Evolutionary conservation across 2,329 filamentous ascomycete genomes (phyloP).

Genomic region (Zalaria obscura): DNA sequence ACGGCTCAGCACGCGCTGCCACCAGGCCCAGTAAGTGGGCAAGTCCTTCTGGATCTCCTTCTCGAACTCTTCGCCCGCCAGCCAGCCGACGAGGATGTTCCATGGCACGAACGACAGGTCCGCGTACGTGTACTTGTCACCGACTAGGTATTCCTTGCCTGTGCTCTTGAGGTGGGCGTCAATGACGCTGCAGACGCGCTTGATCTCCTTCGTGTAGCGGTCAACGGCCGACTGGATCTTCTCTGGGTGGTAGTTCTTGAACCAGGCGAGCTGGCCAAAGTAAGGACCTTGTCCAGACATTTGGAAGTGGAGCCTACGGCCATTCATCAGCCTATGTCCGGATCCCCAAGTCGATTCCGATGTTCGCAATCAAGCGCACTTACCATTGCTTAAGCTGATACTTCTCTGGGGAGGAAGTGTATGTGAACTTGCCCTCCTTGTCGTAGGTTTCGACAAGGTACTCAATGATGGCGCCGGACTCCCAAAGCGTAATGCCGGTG

Average conservation of each 20-base stretch:
- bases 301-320: conserved; percentile 21
- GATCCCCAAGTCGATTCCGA: conserved; percentile 10
- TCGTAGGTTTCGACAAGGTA: conserved; percentile 29
- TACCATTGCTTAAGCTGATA: conserved; percentile 25
- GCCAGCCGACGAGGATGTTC: conserved; percentile 10
- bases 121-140: conserved; percentile 27
- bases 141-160: conserved; percentile 24
- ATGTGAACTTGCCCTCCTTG: conserved; percentile 26
- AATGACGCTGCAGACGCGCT: conserved; percentile 31
- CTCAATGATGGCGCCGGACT: conserved; percentile 16
- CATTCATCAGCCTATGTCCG: background rate
- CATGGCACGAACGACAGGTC: conserved; percentile 25
- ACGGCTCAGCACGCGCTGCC: conserved; percentile 4
- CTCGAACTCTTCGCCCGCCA: conserved; percentile 5
- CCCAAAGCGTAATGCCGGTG: conserved; percentile 26
- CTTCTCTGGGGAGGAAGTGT: conserved; percentile 20
- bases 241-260: conserved; percentile 23
- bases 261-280: conserved; percentile 28
- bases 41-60: conserved; percentile 8
- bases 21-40: conserved; percentile 8
- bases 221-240: conserved; percentile 30
- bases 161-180: conserved; percentile 23
- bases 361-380: background rate
- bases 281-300: conserved; percentile 31
- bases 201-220: conserved; percentile 33